A percentile compares a stretch with the other conserved stretches of the same genome.
phyloP scores from a whole-genome alignment of 225 moss, liverwort and hornwort genomes.

The Sphagnum tenellum region DNA sequence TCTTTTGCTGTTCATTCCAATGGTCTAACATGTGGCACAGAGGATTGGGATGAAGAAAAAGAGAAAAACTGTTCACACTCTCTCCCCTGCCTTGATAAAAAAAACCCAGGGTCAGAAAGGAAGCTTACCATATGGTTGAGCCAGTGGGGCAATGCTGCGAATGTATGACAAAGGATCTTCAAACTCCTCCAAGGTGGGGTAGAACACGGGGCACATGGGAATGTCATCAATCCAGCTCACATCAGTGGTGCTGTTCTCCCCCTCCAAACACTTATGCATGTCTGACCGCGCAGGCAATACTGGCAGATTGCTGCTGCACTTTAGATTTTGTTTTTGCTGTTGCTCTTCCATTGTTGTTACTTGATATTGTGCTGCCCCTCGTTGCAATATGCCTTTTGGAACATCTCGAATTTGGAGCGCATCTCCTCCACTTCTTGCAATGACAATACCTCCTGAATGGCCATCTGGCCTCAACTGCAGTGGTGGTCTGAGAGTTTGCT shows the following conservation, averaged over 20 bases:
- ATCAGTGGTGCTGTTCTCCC: constrained; percentile 6
- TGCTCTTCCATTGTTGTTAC: constrained; percentile 9
- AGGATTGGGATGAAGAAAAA: too few relatives aligned
- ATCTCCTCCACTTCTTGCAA: constrained; percentile 30
- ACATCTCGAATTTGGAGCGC: constrained; percentile 16
- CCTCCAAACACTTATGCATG: constrained; percentile 13
- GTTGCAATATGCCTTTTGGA: constrained; percentile 10
- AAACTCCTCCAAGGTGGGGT: constrained; percentile 28
- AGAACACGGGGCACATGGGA: constrained; percentile 25
- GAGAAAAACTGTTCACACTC: too few relatives aligned
- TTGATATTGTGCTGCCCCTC: constrained; percentile 9
- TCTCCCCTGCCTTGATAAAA: too few relatives aligned
- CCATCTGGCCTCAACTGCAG: not conserved
- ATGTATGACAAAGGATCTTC: constrained; percentile 32
- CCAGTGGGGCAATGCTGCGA: constrained; percentile 17
- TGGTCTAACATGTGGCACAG: too few relatives aligned
- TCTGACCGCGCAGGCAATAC: constrained; percentile 17
- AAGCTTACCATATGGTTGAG: constrained; percentile 19
- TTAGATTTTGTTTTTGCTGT: too few relatives aligned
- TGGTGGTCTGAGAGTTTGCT: not conserved
- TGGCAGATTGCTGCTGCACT: constrained; percentile 7
- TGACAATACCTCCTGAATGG: constrained; percentile 2
- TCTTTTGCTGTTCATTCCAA: too few relatives aligned
- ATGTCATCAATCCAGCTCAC: constrained; percentile 25
- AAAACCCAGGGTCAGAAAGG: too few relatives aligned